phyloP scores from a whole-genome alignment of 768 basidiomycete species.

The Tylopilus rubrobrunneus region DNA sequence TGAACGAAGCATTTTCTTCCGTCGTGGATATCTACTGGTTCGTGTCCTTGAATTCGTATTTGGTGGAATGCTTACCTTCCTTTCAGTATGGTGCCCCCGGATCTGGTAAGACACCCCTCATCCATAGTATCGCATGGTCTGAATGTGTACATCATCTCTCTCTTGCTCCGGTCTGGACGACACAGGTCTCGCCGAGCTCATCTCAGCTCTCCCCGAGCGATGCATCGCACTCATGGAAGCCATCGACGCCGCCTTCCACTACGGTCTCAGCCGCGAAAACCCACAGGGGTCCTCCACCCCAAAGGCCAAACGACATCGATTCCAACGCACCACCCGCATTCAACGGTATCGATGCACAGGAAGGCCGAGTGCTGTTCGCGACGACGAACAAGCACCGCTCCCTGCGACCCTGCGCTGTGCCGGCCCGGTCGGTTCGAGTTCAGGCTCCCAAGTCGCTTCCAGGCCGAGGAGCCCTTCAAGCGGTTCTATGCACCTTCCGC shows the following conservation, averaged over 20 bases:
- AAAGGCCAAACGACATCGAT: not conserved
- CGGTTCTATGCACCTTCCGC: slow-evolving; percentile 59
- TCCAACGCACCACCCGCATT: slow-evolving; percentile 39
- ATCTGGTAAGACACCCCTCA: slow-evolving; percentile 75
- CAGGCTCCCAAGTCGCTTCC: slow-evolving; percentile 65
- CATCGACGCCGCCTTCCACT: slow-evolving; percentile 72
- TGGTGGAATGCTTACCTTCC: not conserved
- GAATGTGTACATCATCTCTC: slow-evolving; percentile 68
- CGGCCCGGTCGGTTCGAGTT: slow-evolving; percentile 79
- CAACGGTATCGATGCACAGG: slow-evolving; percentile 75
- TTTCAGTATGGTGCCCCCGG: slow-evolving; percentile 67
- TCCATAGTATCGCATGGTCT: slow-evolving; percentile 66
- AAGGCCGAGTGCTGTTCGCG: slow-evolving; percentile 76
- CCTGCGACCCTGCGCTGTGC: slow-evolving; percentile 67
- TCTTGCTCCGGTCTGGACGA: slow-evolving; percentile 64
- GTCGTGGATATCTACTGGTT: slow-evolving; percentile 73
- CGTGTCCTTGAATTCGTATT: slow-evolving; percentile 5
- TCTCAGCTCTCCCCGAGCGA: slow-evolving; percentile 59
- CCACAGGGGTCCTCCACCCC: not conserved
- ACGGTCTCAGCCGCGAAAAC: slow-evolving; percentile 35
- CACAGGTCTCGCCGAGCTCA: slow-evolving; percentile 49
- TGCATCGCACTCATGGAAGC: slow-evolving; percentile 83
- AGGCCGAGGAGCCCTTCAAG: slow-evolving; percentile 61
- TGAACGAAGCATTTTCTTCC: slow-evolving; percentile 76
- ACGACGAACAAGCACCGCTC: slow-evolving; percentile 71